A percentile compares a stretch with the other conserved stretches of the same genome.
These are phyloP conservation scores for Plantago major DNA, from an alignment of 257 asterid species.

Conservation along the genomic window DNA sequence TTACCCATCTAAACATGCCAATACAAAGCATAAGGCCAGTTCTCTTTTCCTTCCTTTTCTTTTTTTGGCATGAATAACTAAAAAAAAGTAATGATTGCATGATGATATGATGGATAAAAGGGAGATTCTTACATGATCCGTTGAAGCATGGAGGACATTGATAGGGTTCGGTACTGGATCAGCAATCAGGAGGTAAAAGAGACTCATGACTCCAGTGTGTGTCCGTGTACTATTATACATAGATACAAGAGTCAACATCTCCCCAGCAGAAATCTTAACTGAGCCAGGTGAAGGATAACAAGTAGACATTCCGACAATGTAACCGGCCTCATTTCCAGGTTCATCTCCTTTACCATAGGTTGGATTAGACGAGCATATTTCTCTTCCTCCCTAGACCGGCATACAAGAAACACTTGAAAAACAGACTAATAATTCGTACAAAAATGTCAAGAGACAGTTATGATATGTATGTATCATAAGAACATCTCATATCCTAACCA, in stretches of 20 bases:
- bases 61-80: no score
- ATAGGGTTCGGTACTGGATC: constrained; percentile 29
- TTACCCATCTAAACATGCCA: no score
- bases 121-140: constrained; percentile 31
- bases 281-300: constrained; percentile 86
- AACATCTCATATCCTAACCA: no score
- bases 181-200: constrained; percentile 72
- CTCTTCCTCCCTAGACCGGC: constrained; percentile 56
- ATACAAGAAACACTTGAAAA: neutral
- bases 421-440: neutral
- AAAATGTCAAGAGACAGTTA: neutral
- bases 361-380: constrained; percentile 67
- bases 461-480: no score
- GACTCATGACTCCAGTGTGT: constrained; percentile 93
- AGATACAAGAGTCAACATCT: constrained; percentile 56
- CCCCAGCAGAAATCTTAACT: constrained; percentile 63
- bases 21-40: no score
- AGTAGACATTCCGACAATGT: constrained; percentile 80
- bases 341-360: constrained; percentile 66
- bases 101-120: neutral
- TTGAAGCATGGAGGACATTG: constrained; percentile 22
- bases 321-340: constrained; percentile 83
- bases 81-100: neutral
- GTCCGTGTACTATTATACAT: constrained; percentile 48
- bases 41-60: no score